Evolutionary conservation across 768 basidiomycete species (phyloP), one percentile per base, ranked within the genome.

Genomic region (Suillus luteus): DNA sequence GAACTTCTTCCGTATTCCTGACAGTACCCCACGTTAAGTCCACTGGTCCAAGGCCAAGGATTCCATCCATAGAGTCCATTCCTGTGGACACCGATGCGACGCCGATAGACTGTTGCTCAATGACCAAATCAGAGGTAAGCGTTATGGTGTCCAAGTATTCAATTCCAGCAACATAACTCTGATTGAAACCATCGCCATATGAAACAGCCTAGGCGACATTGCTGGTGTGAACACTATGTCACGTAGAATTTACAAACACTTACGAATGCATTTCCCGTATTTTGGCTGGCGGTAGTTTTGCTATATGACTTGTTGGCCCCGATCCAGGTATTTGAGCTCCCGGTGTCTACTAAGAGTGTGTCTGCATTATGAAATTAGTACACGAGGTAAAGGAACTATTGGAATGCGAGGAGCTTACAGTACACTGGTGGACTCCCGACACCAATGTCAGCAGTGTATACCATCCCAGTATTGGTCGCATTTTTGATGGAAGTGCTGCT

Each of bases 81-180:
- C 40, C 10, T 17, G 71, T 60, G 1, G 63, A 38, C 0, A 66
- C 38, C 1, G 59, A 52, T 1, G 78, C 77, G 55, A 70, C 72
- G 22, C 77, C 79, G 44, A 79, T 73, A 19, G 67, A 68, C 66
- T 80, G 78, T 0, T 65, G 59, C 11, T 24, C 38, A 41, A 71
- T 70, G 46, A 59, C 62, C 27, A 70, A 49, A n/a, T 48, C 51
- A 46, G 62, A 55, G n/a, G 52, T 52, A 10, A 69, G 60, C 1
- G 61, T 55, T 38, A 70, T 66, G 15, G 48, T 54, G 61, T 67
- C 69, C 44, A 60, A 55, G 59, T 59, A 69, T 54, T 69, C 65
- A 14, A 61, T 55, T 19, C 68, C 68, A 14, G 37, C 40, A 40
- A 66, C 69, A 48, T 22, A 46, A 44, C 11, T 31, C n/a, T 59